Conservation (phyloP, 208 protist species). For the Trypanosoma theileri region DNA sequence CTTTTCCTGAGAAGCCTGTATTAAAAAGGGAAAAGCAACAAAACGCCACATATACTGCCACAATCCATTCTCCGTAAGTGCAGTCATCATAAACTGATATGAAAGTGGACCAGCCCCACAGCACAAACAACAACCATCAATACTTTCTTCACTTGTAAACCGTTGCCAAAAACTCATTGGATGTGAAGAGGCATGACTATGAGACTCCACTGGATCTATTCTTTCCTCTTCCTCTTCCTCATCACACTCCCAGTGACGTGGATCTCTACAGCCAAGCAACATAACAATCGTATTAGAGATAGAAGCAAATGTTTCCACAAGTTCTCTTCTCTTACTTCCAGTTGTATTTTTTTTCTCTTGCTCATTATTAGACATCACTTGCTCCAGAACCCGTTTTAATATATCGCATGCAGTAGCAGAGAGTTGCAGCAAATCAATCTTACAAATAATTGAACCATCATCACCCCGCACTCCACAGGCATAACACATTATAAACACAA, state of each 20-base stretch:
- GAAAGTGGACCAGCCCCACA: neutral
- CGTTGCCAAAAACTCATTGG: neutral
- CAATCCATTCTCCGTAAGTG: constrained; percentile 17
- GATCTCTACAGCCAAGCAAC: constrained; percentile 11
- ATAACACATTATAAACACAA: neutral
- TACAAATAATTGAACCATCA: constrained; percentile 2
- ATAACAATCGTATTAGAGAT: constrained; percentile 9
- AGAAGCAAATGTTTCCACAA: neutral
- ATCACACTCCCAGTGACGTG: constrained; percentile 10
- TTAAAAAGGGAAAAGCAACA: constrained; percentile 11
- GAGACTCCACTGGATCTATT: too few species aligned
- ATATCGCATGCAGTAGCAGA: constrained; percentile 11
- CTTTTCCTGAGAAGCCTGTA: neutral
- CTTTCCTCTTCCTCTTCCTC: neutral
- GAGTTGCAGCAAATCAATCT: constrained; percentile 13
- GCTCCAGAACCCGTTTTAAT: constrained; percentile 5
- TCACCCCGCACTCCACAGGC: too few species aligned
- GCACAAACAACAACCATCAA: constrained; percentile 5
- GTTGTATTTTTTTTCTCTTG: neutral
- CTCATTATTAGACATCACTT: too few species aligned
- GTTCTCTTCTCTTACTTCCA: neutral
- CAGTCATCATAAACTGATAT: constrained; percentile 13
- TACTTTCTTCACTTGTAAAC: neutral
- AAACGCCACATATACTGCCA: constrained; percentile 19
- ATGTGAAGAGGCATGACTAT: too few species aligned